Evolutionary conservation across 768 basidiomycete species (phyloP), one percentile per base, ranked within the genome.

Genomic region (Lactarius psammicola): DNA sequence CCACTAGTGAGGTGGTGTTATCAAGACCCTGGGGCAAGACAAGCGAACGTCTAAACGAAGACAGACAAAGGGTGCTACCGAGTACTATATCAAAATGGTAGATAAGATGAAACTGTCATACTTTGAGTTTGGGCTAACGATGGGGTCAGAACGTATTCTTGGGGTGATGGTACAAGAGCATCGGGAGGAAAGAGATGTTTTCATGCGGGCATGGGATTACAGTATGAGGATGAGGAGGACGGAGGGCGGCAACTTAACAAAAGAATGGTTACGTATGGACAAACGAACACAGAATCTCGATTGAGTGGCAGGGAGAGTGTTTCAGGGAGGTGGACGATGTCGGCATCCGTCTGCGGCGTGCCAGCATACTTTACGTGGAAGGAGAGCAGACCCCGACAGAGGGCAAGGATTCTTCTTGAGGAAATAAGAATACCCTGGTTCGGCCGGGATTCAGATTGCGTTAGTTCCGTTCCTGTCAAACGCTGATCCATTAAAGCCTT

Each of bases 381-480:
- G 26, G 49, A 51, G 26, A 26, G 49, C 23, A 51, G 49, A 15
- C 36, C 34, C 36, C 36, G 36, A 38, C 36, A n/a, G 4, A 36
- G 36, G 36, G 40, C 40, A 15, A 40, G 15, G 18, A 6, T 5
- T 26, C 46, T 33, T 20, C 0, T 56, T 30, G n/a, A 56, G 55
- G 55, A 23, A 56, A 56, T 18, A 10, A 30, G 55, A 56, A 34
- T 20, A 34, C 55, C 54, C 7, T 20, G 55, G 23, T 55, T 59
- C 51, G 59, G 59, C 42, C 64, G 59, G 56, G 56, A 60, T 62
- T 62, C 60, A 61, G 30, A 58, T 58, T 44, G 57, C 59, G 66
- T 67, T 67, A 59, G 66, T 67, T 67, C 66, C 57, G 66, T 63
- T 59, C 61, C 61, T 67, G 66, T 67, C 66, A 62, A 66, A 67